Evolutionary conservation across 225 moss, liverwort and hornwort species (phyloP), one percentile per base, ranked within the genome.

Genomic region (Rhytidiadelphus loreus): DNA sequence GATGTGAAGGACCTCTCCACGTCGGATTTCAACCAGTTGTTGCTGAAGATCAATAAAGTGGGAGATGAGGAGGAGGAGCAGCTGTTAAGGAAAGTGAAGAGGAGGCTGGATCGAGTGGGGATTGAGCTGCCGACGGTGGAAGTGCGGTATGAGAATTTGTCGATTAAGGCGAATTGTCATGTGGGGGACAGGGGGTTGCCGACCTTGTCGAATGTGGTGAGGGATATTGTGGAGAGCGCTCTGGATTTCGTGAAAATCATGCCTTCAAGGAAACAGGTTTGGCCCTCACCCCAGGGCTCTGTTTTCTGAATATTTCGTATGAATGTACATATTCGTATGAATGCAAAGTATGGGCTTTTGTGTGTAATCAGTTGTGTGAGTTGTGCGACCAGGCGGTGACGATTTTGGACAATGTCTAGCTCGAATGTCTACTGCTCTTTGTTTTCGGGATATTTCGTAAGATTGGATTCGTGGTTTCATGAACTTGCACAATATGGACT

Each of bases 91-190:
- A 94, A 91, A 76, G 89, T 98, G 65, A 92, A 94, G 35, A 89
- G 89, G 11, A 91, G 98, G 30, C 86, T 98, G 55, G 92, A 95
- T 85, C 85, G 76, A 35, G 95, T 92, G 33, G 90, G 89, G 14
- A 88, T 96, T 61, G 88, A 86, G 64, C 85, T 94, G 35, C 96
- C 96, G 6, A 96, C 94, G 8, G 95, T 96, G 24, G 96, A 96
- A 76, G 96, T 96, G n/a, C 96, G 96, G 23, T 96, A 95, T 30
- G 91, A 95, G 72, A 63, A 91, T 65, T 85, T 96, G 48, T 64
- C 87, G 48, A 86, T 96, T 53, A 80, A 82, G 39, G 96, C 96
- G 25, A 94, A 96, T 61, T 92, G 94, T 52, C 89, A 96, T 77
- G 93, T 93, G 26, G 96, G 96, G 55, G 62, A 90, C 75, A 81